phyloP scores from a whole-genome alignment of 2,329 filamentous ascomycete species.

The Aureobasidium pullulans region DNA sequence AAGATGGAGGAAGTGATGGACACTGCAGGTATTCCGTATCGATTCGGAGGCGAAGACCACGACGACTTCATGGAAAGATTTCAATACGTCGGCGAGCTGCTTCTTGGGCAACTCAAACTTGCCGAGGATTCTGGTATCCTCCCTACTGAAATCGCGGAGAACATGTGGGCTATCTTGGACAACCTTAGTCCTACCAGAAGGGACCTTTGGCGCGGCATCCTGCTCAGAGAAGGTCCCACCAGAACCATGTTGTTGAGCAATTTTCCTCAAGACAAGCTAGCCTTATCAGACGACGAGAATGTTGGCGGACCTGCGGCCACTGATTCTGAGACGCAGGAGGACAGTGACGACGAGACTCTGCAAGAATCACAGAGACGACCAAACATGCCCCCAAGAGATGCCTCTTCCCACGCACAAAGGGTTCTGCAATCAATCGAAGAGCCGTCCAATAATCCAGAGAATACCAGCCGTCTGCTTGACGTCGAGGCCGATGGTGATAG shows the following conservation, averaged over 20 bases:
- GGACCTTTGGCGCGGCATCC: neutral
- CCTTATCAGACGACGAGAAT: neutral
- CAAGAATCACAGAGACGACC: neutral
- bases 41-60: constrained; percentile 5
- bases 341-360: neutral
- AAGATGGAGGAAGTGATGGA: constrained; percentile 21
- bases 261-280: neutral
- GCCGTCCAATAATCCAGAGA: neutral
- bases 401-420: constrained; percentile 6
- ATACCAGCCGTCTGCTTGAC: neutral
- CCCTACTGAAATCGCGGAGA: neutral
- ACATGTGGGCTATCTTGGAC: neutral
- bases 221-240: neutral
- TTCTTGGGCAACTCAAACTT: constrained; percentile 12
- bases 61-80: neutral
- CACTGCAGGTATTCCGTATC: constrained; percentile 18
- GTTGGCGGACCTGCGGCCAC: neutral
- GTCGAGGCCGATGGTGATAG: neutral
- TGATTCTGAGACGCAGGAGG: neutral
- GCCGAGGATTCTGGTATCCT: neutral
- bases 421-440: constrained; percentile 5
- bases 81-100: constrained; percentile 7
- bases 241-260: constrained; percentile 4
- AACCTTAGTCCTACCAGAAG: neutral
- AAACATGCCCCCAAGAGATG: constrained; percentile 4